These are phyloP conservation scores for Trichoderma aggressivum DNA, from an alignment of 2,329 filamentous ascomycete species.

Conservation along the genomic window DNA sequence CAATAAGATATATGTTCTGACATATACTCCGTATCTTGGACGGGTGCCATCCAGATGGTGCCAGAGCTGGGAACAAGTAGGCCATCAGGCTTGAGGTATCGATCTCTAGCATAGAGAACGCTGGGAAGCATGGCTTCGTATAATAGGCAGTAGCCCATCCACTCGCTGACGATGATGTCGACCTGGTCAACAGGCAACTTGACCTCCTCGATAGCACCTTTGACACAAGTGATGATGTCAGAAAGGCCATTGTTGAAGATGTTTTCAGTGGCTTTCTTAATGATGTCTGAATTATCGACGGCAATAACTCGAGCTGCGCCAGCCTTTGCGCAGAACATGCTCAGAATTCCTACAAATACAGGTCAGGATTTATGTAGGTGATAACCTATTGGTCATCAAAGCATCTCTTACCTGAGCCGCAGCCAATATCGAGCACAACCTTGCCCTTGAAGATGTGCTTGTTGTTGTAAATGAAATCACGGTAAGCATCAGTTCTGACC, in stretches of 20 bases:
- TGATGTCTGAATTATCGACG: constrained; percentile 89
- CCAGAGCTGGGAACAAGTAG: constrained; percentile 84
- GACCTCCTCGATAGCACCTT: constrained; percentile 87
- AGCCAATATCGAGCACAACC: constrained; percentile 86
- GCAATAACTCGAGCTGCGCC: constrained; percentile 84
- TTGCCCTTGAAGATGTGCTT: constrained; percentile 84
- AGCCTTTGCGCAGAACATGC: constrained; percentile 90
- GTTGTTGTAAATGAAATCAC: constrained; percentile 92
- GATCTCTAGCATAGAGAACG: constrained; percentile 82
- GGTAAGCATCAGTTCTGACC: constrained; percentile 84
- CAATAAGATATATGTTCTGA: constrained; percentile 79
- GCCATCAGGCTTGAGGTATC: constrained; percentile 75
- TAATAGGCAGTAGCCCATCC: constrained; percentile 94
- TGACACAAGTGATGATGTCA: constrained; percentile 71
- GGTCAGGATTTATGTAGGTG: not conserved
- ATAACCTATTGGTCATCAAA: not conserved
- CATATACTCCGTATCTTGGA: constrained; percentile 74
- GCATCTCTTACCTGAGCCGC: constrained; percentile 57
- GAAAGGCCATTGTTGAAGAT: constrained; percentile 76
- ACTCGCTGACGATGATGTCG: constrained; percentile 93
- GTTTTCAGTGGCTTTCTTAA: constrained; percentile 80
- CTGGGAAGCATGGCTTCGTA: constrained; percentile 97
- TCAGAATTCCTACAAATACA: constrained; percentile 64
- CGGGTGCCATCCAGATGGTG: constrained; percentile 76
- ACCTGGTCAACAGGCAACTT: constrained; percentile 73